Evolutionary conservation across 345 rosid genomes (phyloP), one percentile per base, ranked within the genome.

Genomic region (Kernera saxatilis): DNA sequence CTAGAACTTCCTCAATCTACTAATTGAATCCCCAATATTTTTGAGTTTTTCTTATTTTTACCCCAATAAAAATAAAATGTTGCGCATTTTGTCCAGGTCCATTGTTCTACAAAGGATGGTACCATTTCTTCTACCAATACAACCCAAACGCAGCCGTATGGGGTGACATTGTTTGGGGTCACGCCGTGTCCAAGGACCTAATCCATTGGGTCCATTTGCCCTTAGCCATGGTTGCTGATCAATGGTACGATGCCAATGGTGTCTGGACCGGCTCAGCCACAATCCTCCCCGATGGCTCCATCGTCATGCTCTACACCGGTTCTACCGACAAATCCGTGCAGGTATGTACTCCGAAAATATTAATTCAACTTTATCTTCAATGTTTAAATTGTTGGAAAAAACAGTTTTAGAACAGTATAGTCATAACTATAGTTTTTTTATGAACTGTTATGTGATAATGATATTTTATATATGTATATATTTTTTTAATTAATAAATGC

Each of bases 91-190:
- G 10, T 72, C 63, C 80, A 94, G 99, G 97, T 62, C 99, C 99
- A 48, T 66, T 94, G 54, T 86, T 64, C 68, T 67, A 91, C 76
- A 69, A 59, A 66, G 99, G 99, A 46, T 89, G 90, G 91, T 91
- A 94, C 78, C 99, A 94, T 75, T 82, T 94, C 8, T 94, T 94
- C 84, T 91, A 91, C 79, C 99, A 94, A 44, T 94, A 89, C 74
- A 91, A 94, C 58, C 97, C 96, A 18, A 86, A 89, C 37, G 87
- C 95, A 21, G 96, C 99, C 0, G 74, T 82, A 10, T 89, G 99
- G 99, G 99, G 97, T 36, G 91, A 91, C 77, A 94, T 94, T 63
- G 87, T 92, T 5, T 94, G 99, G 99, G 99, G 97, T 67, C 99
- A 91, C 23, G 87, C 97, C 10, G 90, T 91, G 5, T 91, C 96